These are phyloP conservation scores for Ophiostoma piceae DNA, from an alignment of 2,329 filamentous ascomycete genomes.

Conservation along the genomic window DNA sequence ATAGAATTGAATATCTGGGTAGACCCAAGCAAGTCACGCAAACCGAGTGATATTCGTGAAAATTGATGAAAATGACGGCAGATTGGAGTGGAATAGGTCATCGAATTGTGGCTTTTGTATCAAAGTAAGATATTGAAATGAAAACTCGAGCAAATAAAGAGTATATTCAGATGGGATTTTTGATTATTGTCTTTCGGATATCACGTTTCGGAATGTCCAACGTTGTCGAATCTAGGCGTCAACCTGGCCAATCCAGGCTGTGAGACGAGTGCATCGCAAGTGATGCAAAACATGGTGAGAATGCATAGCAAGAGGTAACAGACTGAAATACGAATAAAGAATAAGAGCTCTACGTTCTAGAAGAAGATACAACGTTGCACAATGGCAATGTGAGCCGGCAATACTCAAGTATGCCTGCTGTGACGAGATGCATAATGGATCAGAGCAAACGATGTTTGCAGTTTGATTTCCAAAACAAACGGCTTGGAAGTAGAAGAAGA, in stretches of 20 bases:
- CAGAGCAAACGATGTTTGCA: slow-evolving; percentile 3
- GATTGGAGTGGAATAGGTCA: too few species aligned
- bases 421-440: not conserved
- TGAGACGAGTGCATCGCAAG: not conserved
- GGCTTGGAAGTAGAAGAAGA: slow-evolving; percentile 2
- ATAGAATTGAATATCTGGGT: not conserved
- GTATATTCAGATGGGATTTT: too few species aligned
- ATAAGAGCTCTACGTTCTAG: not conserved
- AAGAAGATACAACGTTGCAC: not conserved
- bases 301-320: too few species aligned
- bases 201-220: not conserved
- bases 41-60: not conserved
- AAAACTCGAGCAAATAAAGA: too few species aligned
- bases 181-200: too few species aligned
- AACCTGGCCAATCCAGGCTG: not conserved
- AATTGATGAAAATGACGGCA: not conserved
- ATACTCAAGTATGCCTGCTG: not conserved
- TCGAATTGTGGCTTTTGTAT: too few species aligned
- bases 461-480: slow-evolving; percentile 11
- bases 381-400: too few species aligned
- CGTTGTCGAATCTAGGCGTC: not conserved
- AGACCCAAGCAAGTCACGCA: not conserved
- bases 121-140: too few species aligned
- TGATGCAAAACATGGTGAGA: not conserved
- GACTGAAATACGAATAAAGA: not conserved